phyloP scores from a whole-genome alignment of 768 basidiomycete genomes.

The Calvatia gigantea region DNA sequence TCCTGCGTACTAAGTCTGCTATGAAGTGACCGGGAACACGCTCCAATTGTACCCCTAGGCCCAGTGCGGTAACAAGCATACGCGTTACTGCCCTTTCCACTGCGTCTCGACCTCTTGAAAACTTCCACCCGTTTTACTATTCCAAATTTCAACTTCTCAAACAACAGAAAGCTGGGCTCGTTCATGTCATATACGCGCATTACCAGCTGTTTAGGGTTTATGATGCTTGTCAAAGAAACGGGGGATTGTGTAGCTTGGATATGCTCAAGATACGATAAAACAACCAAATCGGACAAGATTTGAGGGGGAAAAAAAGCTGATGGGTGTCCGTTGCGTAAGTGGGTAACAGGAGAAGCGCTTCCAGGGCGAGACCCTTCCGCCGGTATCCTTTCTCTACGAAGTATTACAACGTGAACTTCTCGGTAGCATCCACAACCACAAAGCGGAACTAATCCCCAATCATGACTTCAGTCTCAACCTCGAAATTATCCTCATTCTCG shows the following conservation, averaged over 20 bases:
- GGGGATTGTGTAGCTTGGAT: constrained; percentile 9
- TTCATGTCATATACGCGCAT: constrained; percentile 73
- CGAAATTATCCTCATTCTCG: constrained; percentile 38
- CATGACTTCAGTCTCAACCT: constrained; percentile 91
- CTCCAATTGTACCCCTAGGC: too few relatives aligned
- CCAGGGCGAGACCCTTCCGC: constrained; percentile 61
- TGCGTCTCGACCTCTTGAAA: constrained; percentile 87
- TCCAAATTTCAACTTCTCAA: constrained; percentile 72
- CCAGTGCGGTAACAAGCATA: too few relatives aligned
- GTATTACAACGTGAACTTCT: neutral
- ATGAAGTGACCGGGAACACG: too few relatives aligned
- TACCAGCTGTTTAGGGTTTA: constrained; percentile 49
- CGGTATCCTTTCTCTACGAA: constrained; percentile 60
- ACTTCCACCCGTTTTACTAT: constrained; percentile 66
- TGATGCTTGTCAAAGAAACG: constrained; percentile 24
- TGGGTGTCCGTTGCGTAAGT: constrained; percentile 58
- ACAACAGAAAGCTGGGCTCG: constrained; percentile 63
- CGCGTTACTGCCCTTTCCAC: constrained; percentile 18
- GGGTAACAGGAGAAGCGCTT: constrained; percentile 64
- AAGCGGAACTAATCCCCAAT: constrained; percentile 62
- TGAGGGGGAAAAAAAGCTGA: constrained; percentile 19
- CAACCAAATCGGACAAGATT: neutral
- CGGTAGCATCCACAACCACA: neutral
- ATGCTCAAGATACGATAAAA: constrained; percentile 3
- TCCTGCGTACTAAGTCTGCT: too few relatives aligned